phyloP scores from a whole-genome alignment of 2,329 filamentous ascomycete species.

The Alternaria rosae region DNA sequence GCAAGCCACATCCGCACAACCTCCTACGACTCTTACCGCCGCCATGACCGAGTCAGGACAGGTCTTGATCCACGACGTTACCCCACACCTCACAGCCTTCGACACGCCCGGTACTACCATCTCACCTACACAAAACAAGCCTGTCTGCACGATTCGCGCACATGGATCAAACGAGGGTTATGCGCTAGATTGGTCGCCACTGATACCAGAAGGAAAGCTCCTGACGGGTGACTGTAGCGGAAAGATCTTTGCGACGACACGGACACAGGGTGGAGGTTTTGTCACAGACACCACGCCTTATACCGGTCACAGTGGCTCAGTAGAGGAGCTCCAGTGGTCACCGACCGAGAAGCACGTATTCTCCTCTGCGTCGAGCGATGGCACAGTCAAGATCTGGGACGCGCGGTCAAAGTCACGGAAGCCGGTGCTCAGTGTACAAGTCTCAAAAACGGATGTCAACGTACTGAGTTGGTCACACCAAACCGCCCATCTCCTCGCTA shows the following conservation, averaged over 20 bases:
- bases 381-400: constrained; percentile 96
- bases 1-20: constrained; percentile 71
- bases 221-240: constrained; percentile 92
- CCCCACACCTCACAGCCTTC: constrained; percentile 86
- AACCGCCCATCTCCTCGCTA: constrained; percentile 87
- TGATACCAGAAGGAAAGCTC: constrained; percentile 81
- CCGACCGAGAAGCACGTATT: constrained; percentile 93
- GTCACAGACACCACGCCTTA: constrained; percentile 85
- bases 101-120: constrained; percentile 85
- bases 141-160: constrained; percentile 83
- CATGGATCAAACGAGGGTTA: constrained; percentile 91
- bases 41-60: constrained; percentile 91
- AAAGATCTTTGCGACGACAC: constrained; percentile 85
- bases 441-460: constrained; percentile 88
- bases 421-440: constrained; percentile 85
- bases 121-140: constrained; percentile 84
- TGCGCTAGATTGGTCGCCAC: constrained; percentile 93
- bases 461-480: constrained; percentile 94
- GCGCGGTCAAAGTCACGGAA: constrained; percentile 87
- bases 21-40: constrained; percentile 84
- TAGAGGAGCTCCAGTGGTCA: constrained; percentile 98
- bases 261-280: constrained; percentile 87
- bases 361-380: constrained; percentile 90
- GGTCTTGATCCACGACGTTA: constrained; percentile 93
- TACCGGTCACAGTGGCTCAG: constrained; percentile 80